Percentiles rank a stretch among this genome's conserved stretches.
These are phyloP conservation scores for Blastobotrys apis DNA, from an alignment of 1,139 yeast genomes.

Conservation along the genomic window DNA sequence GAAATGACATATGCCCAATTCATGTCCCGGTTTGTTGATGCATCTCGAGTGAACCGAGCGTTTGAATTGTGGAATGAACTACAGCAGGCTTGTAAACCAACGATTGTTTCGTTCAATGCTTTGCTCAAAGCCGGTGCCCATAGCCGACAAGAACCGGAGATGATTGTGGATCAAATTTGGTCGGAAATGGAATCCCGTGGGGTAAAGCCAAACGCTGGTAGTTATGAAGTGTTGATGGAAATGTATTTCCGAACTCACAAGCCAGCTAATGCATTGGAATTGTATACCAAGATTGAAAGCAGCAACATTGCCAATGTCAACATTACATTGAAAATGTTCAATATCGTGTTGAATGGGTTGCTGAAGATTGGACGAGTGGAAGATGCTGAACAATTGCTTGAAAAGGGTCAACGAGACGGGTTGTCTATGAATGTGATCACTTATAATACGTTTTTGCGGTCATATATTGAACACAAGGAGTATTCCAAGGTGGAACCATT, in stretches of 20 bases:
- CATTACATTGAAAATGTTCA: conserved; percentile 31
- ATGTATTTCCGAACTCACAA: conserved; percentile 34
- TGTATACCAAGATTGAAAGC: conserved; percentile 26
- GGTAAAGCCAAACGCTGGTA: conserved; percentile 39
- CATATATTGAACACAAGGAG: conserved; percentile 31
- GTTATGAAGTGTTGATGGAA: conserved; percentile 37
- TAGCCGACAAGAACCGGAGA: conserved; percentile 30
- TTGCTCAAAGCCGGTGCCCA: conserved; percentile 42
- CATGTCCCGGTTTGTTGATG: conserved; percentile 36
- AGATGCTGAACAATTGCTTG: conserved; percentile 32
- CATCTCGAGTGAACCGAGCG: conserved; percentile 32
- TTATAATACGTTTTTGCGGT: conserved; percentile 41
- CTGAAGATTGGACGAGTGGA: conserved; percentile 26
- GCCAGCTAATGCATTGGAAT: conserved; percentile 33
- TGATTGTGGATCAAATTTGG: conserved; percentile 39
- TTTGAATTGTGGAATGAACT: conserved; percentile 42
- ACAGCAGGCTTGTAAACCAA: conserved; percentile 31
- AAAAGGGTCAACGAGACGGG: conserved; percentile 32
- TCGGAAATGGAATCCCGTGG: conserved; percentile 36
- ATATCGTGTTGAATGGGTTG: conserved; percentile 35
- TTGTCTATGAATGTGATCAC: conserved; percentile 37
- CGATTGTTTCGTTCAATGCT: conserved; percentile 44
- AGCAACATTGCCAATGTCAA: conserved; percentile 22
- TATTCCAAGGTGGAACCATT: conserved; percentile 37
- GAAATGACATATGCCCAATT: conserved; percentile 35